Evolutionary conservation across 148 eudicot genomes (phyloP).

Genomic region (Oxyria digyna): DNA sequence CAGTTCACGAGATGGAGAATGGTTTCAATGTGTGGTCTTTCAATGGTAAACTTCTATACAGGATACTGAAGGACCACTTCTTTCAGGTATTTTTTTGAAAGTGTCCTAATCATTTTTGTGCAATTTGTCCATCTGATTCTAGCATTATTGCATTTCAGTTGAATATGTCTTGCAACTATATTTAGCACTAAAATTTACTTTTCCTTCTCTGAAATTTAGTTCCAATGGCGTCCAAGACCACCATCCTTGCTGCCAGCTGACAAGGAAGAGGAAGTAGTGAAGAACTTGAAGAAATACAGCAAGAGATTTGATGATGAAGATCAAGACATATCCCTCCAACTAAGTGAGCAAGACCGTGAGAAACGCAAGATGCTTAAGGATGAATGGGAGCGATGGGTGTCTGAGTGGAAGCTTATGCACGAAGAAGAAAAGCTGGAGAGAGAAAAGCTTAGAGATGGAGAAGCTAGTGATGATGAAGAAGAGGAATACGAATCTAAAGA

Average conservation of each 20-base stretch:
- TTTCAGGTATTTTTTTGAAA: constrained; percentile 48
- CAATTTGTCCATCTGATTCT: no score
- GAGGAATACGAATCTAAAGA: constrained; percentile 90
- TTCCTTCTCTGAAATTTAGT: constrained; percentile 25
- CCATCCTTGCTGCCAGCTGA: constrained; percentile 67
- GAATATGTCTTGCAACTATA: no score
- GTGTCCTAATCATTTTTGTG: neutral
- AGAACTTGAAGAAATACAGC: constrained; percentile 79
- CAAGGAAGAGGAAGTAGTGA: constrained; percentile 87
- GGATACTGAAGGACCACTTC: constrained; percentile 84
- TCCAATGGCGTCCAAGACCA: constrained; percentile 86
- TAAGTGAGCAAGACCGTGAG: constrained; percentile 94
- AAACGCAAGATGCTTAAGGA: constrained; percentile 71
- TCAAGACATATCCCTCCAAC: constrained; percentile 64
- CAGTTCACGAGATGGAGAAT: constrained; percentile 97
- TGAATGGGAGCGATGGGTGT: constrained; percentile 76
- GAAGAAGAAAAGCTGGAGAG: constrained; percentile 62
- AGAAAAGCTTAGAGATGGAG: constrained; percentile 63
- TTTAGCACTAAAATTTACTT: neutral
- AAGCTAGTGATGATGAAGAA: constrained; percentile 87
- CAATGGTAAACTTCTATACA: constrained; percentile 69
- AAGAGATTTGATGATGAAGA: constrained; percentile 90
- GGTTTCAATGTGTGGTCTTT: constrained; percentile 95
- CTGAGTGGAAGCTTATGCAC: constrained; percentile 47
- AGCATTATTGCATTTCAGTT: no score